Percentiles rank a stretch among this genome's conserved stretches.
Conservation (phyloP, 352 stramenopile genomes). For the Pythium diclinum region DNA sequence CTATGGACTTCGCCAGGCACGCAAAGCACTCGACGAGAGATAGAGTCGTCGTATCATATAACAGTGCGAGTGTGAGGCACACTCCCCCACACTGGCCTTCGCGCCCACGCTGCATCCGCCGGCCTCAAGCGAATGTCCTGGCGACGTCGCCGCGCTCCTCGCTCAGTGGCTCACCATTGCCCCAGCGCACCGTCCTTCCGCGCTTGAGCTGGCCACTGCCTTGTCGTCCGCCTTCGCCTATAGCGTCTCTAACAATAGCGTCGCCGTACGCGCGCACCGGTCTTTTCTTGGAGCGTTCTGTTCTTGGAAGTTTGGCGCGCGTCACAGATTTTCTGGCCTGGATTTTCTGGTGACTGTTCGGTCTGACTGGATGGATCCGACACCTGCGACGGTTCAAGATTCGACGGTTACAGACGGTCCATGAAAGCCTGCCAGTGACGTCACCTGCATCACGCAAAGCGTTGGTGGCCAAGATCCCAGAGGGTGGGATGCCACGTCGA, state of each 20-base stretch:
- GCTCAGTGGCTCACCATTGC: background rate
- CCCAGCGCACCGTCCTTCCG: background rate
- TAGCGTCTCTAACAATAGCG: background rate
- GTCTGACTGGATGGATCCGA: background rate
- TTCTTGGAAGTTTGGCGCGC: background rate
- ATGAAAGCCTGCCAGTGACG: conserved; percentile 11
- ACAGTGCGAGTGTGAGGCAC: background rate
- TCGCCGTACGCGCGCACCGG: too few species aligned
- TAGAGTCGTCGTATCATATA: too few species aligned
- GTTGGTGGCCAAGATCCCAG: conserved; percentile 14
- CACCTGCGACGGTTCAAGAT: conserved; percentile 29
- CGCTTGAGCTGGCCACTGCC: background rate
- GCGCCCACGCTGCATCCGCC: background rate
- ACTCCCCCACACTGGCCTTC: background rate
- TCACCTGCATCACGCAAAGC: conserved; percentile 22
- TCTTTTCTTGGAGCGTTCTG: too few species aligned
- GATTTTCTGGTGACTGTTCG: conserved; percentile 1
- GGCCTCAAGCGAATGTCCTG: background rate
- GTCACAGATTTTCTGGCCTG: background rate
- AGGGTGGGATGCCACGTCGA: too few species aligned
- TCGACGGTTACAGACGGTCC: background rate
- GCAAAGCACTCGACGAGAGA: too few species aligned
- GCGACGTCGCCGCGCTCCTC: background rate
- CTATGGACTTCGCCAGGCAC: too few species aligned
- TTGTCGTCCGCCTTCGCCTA: background rate